Evolutionary conservation across 2,329 filamentous ascomycete genomes (phyloP), one percentile per base, ranked within the genome.

Genomic region (Epichloe gansuensis): DNA sequence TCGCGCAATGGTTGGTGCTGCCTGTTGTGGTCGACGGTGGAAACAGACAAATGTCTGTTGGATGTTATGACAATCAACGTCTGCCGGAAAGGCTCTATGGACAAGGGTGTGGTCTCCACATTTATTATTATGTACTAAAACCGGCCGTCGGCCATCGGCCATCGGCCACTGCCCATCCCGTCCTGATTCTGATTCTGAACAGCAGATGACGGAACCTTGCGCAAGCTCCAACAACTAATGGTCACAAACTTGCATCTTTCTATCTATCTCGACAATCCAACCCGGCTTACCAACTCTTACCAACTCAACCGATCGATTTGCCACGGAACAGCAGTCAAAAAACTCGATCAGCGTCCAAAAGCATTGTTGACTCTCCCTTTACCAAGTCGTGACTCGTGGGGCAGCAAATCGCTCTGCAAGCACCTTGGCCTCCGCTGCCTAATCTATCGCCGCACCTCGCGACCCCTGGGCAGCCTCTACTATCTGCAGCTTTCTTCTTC

Each of bases 151-250:
- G 45, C 45, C 34, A 38, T 8, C 21, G 25, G 23, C 47, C 36
- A 40, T 6, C 35, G 27, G 15, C 9, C 3, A 34, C 38, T n/a
- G 34, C 21, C 35, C 46, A n/a, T n/a, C 15, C 46, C 13, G 39
- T 11, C n/a, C 39, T 49, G 17, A 21, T 21, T 21, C 17, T 21
- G 17, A 21, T 21, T 21, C 17, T 21, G n/a, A 36, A 21, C 47
- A 11, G 43, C 49, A n/a, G 54, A 57, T 59, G 55, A 58, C 58
- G 55, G 55, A 58, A 51, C 51, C 51, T 51, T 50, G 45, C 51
- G 54, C 50, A 52, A 51, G 49, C 55, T 51, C 44, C 51, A 34
- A 36, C 52, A 42, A 5, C 23, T 21, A 25, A 39, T 1, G n/a
- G 12, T 36, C 15, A 45, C 21, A 13, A 45, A 44, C 17, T 35